Evolutionary conservation across 345 rosid species (phyloP), one percentile per base, ranked within the genome.

Genomic region (Arabis alpina): DNA sequence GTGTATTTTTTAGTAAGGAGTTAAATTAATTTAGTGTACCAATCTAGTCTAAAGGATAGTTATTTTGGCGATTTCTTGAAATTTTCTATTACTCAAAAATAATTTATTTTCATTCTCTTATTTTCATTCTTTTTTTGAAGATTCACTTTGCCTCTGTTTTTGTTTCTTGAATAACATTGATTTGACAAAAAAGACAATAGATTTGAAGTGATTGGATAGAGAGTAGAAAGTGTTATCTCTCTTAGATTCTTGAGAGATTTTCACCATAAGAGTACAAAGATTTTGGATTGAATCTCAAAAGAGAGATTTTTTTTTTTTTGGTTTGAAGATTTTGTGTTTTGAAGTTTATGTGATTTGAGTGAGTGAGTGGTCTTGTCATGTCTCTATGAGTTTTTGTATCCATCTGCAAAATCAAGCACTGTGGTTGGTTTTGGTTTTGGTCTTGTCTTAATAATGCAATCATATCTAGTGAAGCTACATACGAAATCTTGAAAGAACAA

Each of bases 291-390:
- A 63, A 23, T 36, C 72, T 32, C 51, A 56, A 70, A 39, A 79
- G 52, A 44, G 42, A 28, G 52, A 48, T 37, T 49, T 63, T 57
- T 68, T 57, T 68, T 42, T 34, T 6, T 34, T 34, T 64, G 15
- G 61, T 13, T 27, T 37, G 40, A 36, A 50, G 57, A 66, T 36
- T 59, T 56, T 47, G 76, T 51, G 67, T 27, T 66, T 63, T 58
- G 77, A 60, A 64, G 61, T 68, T 71, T 74, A 37, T 72, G 70
- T 82, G 76, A 77, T 64, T 64, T 68, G 47, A 73, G 75, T 79
- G 64, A 54, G 70, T 34, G 70, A 63, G 57, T 43, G 78, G 85
- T 86, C 83, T 76, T 80, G 78, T 84, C 90, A 63, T 73, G 64
- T 68, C 65, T 68, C 65, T 63, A 57, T 67, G 67, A 36, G 69